These are phyloP conservation scores for Cyphellophora attinorum DNA, from an alignment of 2,329 filamentous ascomycete species.

Conservation along the genomic window DNA sequence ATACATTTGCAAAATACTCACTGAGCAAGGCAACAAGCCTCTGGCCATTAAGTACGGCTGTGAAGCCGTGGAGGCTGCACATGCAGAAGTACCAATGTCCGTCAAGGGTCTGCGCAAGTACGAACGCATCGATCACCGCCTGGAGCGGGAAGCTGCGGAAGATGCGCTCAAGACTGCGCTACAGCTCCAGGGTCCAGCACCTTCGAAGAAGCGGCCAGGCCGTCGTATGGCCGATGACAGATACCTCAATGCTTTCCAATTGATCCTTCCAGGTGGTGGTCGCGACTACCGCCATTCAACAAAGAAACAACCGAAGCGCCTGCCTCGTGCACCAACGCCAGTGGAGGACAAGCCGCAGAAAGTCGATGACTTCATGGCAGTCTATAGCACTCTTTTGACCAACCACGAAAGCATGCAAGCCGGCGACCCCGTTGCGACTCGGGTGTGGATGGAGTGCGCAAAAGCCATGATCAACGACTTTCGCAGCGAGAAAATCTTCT, in stretches of 20 bases:
- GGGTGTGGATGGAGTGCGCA: slow-evolving; percentile 51
- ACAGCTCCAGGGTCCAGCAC: slow-evolving; percentile 9
- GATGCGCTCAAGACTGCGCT: slow-evolving; percentile 17
- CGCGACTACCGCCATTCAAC: background rate
- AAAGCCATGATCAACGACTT: slow-evolving; percentile 52
- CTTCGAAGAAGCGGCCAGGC: slow-evolving; percentile 1
- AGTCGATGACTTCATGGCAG: slow-evolving; percentile 24
- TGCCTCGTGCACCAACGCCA: background rate
- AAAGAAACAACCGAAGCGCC: slow-evolving; percentile 1
- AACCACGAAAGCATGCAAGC: slow-evolving; percentile 38
- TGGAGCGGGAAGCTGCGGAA: slow-evolving; percentile 16
- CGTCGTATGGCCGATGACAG: background rate
- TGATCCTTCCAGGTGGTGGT: background rate
- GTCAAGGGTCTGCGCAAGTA: slow-evolving; percentile 18
- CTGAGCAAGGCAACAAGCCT: slow-evolving; percentile 61
- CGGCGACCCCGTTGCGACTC: slow-evolving; percentile 39
- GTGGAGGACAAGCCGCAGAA: slow-evolving; percentile 5
- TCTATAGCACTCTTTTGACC: slow-evolving; percentile 37
- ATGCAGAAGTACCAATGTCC: slow-evolving; percentile 14
- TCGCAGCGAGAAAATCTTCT: slow-evolving; percentile 50
- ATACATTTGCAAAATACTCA: slow-evolving; percentile 75
- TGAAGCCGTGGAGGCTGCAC: slow-evolving; percentile 60
- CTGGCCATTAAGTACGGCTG: slow-evolving; percentile 69
- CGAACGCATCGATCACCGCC: slow-evolving; percentile 16
- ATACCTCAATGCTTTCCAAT: background rate